These are phyloP conservation scores for Suhomyces choctaworum DNA, from an alignment of 1,139 yeast genomes.

Conservation along the genomic window DNA sequence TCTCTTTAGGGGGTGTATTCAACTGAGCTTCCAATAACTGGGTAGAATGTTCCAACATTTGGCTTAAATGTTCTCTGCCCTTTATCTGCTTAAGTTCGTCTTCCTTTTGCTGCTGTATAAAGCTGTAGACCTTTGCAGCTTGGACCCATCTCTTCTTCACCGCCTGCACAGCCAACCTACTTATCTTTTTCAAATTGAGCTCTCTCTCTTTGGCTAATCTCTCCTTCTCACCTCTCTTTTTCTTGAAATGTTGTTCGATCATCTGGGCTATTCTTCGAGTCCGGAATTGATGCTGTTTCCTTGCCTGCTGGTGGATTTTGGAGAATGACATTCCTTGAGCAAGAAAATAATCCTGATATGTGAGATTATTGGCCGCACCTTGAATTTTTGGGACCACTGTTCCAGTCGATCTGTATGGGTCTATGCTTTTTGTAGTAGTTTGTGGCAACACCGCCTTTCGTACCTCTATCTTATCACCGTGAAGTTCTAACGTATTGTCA, in stretches of 20 bases:
- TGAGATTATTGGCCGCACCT: slow-evolving; percentile 44
- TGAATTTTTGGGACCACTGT: slow-evolving; percentile 41
- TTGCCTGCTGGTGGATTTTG: slow-evolving; percentile 65
- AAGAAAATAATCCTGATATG: slow-evolving; percentile 71
- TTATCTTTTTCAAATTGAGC: slow-evolving; percentile 63
- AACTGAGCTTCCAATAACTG: slow-evolving; percentile 85
- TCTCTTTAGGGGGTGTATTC: slow-evolving; percentile 32
- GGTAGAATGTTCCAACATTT: slow-evolving; percentile 89
- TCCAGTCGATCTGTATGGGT: slow-evolving; percentile 42
- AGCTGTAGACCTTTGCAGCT: slow-evolving; percentile 79
- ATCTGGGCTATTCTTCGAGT: slow-evolving; percentile 75
- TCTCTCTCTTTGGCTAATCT: slow-evolving; percentile 72
- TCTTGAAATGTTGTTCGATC: slow-evolving; percentile 84
- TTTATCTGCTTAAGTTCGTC: slow-evolving; percentile 71
- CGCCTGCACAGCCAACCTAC: slow-evolving; percentile 77
- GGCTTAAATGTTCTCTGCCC: slow-evolving; percentile 85
- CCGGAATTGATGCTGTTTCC: slow-evolving; percentile 64
- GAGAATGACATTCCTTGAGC: slow-evolving; percentile 77
- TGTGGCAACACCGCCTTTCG: slow-evolving; percentile 51
- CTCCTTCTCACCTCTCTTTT: slow-evolving; percentile 86
- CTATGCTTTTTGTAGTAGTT: slow-evolving; percentile 40
- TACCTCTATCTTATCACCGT: slow-evolving; percentile 45
- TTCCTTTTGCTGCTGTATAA: slow-evolving; percentile 52
- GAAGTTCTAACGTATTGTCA: slow-evolving; percentile 42
- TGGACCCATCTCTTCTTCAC: slow-evolving; percentile 89